Evolutionary conservation across 371 early-diverging fungal species (phyloP).

Genomic region (Rhizopus microsporus): DNA sequence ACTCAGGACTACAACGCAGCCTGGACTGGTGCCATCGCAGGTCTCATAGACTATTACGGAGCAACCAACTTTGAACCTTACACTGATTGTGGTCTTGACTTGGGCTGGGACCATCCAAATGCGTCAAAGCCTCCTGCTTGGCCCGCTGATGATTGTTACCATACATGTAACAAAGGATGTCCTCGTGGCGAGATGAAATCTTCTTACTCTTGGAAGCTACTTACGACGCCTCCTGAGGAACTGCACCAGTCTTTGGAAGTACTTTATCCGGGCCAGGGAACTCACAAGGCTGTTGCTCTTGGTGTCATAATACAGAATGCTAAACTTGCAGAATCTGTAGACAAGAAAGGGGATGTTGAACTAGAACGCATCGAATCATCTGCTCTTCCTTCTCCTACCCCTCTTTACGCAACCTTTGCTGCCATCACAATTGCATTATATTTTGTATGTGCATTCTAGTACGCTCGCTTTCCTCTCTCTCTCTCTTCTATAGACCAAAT

Average conservation of each 20-base stretch:
- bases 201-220: slow-evolving; percentile 45
- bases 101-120: slow-evolving; percentile 58
- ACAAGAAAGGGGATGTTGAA: background rate
- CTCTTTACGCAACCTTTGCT: background rate
- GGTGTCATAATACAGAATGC: slow-evolving; percentile 12
- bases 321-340: background rate
- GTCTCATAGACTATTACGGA: slow-evolving; percentile 56
- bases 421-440: background rate
- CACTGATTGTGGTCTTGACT: slow-evolving; percentile 54
- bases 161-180: slow-evolving; percentile 55
- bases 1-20: slow-evolving; percentile 66
- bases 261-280: slow-evolving; percentile 46
- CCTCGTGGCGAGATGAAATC: slow-evolving; percentile 48
- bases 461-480: background rate
- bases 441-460: background rate
- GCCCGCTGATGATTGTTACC: slow-evolving; percentile 52
- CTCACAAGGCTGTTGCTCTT: slow-evolving; percentile 30
- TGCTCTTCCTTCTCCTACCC: background rate
- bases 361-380: background rate
- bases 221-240: slow-evolving; percentile 23
- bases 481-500: background rate
- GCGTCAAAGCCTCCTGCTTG: slow-evolving; percentile 44
- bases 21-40: slow-evolving; percentile 57
- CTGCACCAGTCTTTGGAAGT: slow-evolving; percentile 19
- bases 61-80: slow-evolving; percentile 46